phyloP scores from a whole-genome alignment of 108 stramenopile species.

The Cylindrotheca fusiformis region DNA sequence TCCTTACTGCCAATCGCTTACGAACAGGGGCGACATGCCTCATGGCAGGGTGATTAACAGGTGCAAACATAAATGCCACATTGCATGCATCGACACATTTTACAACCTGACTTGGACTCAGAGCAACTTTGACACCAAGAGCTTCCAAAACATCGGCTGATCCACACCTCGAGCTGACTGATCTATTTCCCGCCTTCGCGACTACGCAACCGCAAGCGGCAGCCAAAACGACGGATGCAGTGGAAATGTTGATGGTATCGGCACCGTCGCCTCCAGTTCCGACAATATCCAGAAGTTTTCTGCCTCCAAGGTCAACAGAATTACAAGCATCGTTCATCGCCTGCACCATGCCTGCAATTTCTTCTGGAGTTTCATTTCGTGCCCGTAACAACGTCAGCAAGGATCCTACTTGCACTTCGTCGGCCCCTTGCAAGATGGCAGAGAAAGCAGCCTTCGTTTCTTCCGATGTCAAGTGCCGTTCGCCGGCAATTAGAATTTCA shows the following conservation, averaged over 20 bases:
- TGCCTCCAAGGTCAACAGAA: slow-evolving; percentile 52
- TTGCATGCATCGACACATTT: slow-evolving; percentile 85
- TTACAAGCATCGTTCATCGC: slow-evolving; percentile 91
- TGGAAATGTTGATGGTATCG: slow-evolving; percentile 97
- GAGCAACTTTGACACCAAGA: slow-evolving; percentile 92
- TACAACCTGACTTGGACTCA: slow-evolving; percentile 83
- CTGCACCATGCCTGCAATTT: slow-evolving; percentile 95
- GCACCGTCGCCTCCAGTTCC: slow-evolving; percentile 99
- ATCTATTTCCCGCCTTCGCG: slow-evolving; percentile 96
- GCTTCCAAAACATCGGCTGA: slow-evolving; percentile 95
- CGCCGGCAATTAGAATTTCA: slow-evolving; percentile 78
- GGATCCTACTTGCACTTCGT: slow-evolving; percentile 81
- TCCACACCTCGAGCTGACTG: slow-evolving; percentile 90
- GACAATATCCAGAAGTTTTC: slow-evolving; percentile 94
- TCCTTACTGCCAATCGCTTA: slow-evolving; percentile 90
- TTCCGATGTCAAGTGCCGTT: slow-evolving; percentile 73
- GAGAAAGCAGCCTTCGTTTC: slow-evolving; percentile 84
- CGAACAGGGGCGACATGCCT: slow-evolving; percentile 94
- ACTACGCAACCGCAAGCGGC: slow-evolving; percentile 94
- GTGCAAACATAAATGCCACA: slow-evolving; percentile 98
- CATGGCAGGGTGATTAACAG: slow-evolving; percentile 98
- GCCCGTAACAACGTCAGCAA: slow-evolving; percentile 89
- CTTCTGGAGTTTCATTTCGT: slow-evolving; percentile 88
- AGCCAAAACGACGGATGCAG: slow-evolving; percentile 92
- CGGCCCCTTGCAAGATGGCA: slow-evolving; percentile 69